phyloP scores from a whole-genome alignment of 257 asterid genomes.

The Nicotiana tomentosiformis region DNA sequence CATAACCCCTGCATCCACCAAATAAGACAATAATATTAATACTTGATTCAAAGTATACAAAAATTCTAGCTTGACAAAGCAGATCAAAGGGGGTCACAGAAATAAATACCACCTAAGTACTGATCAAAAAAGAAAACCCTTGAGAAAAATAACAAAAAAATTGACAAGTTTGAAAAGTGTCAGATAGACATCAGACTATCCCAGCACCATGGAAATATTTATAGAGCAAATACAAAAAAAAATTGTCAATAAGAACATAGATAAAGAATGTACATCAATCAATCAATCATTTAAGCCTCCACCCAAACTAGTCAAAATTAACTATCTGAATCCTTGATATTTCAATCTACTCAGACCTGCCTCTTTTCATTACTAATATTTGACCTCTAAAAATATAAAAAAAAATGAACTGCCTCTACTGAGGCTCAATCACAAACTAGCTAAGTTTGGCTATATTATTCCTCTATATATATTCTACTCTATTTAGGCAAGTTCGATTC shows the following conservation, averaged over 20 bases:
- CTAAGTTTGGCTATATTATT: background rate
- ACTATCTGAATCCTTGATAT: background rate
- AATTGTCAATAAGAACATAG: background rate
- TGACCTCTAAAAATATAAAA: background rate
- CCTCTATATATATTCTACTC: background rate
- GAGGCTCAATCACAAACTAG: background rate
- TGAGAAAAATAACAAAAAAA: no score
- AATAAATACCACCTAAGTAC: background rate
- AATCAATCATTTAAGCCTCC: background rate
- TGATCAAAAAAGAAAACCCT: no score
- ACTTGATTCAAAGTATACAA: background rate
- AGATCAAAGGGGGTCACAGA: background rate
- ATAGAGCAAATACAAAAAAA: no score
- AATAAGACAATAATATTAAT: background rate
- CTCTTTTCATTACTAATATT: background rate
- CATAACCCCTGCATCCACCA: slow-evolving; percentile 31
- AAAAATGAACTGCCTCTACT: background rate
- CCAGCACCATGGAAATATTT: no score
- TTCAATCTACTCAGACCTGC: background rate
- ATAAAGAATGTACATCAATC: background rate
- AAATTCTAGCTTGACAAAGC: background rate
- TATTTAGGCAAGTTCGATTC: background rate
- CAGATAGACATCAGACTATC: no score
- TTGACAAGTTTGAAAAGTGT: no score
- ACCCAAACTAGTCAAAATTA: background rate